Conservation (phyloP, 2,329 filamentous ascomycete genomes). For the Thielaviopsis punctulata region DNA sequence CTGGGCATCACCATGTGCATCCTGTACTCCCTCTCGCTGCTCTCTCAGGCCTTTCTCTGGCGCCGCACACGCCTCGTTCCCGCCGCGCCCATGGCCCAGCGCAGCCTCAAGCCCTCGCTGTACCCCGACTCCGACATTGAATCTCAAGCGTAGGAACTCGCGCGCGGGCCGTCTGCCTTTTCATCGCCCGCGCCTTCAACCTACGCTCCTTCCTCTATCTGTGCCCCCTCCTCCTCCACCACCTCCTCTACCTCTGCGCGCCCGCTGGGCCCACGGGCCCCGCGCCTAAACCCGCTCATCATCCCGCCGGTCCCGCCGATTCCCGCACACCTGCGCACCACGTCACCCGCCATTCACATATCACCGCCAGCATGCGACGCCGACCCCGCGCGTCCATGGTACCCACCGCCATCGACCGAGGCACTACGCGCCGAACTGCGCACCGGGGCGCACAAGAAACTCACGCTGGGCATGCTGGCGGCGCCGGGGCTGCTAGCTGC, state of each 20-base stretch:
- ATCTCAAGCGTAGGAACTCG: constrained; percentile 5
- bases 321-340: constrained; percentile 4
- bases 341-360: background rate
- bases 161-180: background rate
- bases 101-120: background rate
- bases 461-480: constrained; percentile 10
- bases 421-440: constrained; percentile 2
- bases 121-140: constrained; percentile 1
- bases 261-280: constrained; percentile 3
- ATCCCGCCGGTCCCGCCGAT: constrained; percentile 9
- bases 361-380: background rate
- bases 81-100: background rate
- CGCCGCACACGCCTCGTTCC: constrained; percentile 21
- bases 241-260: background rate
- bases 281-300: constrained; percentile 1
- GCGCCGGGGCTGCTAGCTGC: background rate
- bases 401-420: constrained; percentile 12
- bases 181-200: background rate
- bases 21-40: constrained; percentile 46
- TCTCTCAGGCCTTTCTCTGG: constrained; percentile 45
- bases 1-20: constrained; percentile 63
- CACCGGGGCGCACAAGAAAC: background rate
- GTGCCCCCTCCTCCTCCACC: background rate
- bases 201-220: background rate
- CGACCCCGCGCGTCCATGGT: constrained; percentile 9